Evolutionary conservation across 2,329 filamentous ascomycete genomes (phyloP), one percentile per base, ranked within the genome.

Genomic region (Lasiodiplodia theobromae): DNA sequence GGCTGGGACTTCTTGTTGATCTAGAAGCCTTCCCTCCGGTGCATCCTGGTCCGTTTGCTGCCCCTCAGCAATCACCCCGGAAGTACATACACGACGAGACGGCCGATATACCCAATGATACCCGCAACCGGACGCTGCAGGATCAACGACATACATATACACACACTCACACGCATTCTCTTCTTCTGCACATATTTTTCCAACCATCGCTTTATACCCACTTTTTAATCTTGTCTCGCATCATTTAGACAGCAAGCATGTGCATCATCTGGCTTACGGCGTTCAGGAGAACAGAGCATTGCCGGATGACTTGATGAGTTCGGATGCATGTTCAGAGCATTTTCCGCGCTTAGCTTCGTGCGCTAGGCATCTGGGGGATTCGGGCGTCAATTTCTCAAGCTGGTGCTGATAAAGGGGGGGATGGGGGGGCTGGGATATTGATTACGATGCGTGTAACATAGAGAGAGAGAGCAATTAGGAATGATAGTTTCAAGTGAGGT

Each of bases 1-100:
- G 89, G 89, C 74, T 97, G 93, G 94, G 93, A 97, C 79, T 96
- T 93, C 83, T 86, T 97, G 80, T 88, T 97, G 80, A 94, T 97
- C 82, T 97, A 79, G 76, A 71, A 68, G 67, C 53, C 68, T 34
- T 18, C 31, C 52, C 34, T 14, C 31, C 18, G 25, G 25, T 69
- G 74, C 78, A 79, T 79, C 78, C 73, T 74, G 74, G 74, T 77
- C 77, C 78, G 74, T 74, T 72, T 73, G 18, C 10, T 47, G 40
- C 49, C 54, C 38, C 68, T 53, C 40, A 62, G 38, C 60, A 25
- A 57, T 37, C 31, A 44, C 54, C n/a, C 37, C 67, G 67, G 66
- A 68, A 68, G 51, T 60, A 67, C 54, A 67, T 60, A 67, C 12
- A 68, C 56, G 66, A 68, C 14, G 66, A 68, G 49, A 68, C 56